A percentile compares a stretch with the other conserved stretches of the same genome.
phyloP scores from a whole-genome alignment of 2,329 filamentous ascomycete genomes.

The Aspergillus aculeatus region DNA sequence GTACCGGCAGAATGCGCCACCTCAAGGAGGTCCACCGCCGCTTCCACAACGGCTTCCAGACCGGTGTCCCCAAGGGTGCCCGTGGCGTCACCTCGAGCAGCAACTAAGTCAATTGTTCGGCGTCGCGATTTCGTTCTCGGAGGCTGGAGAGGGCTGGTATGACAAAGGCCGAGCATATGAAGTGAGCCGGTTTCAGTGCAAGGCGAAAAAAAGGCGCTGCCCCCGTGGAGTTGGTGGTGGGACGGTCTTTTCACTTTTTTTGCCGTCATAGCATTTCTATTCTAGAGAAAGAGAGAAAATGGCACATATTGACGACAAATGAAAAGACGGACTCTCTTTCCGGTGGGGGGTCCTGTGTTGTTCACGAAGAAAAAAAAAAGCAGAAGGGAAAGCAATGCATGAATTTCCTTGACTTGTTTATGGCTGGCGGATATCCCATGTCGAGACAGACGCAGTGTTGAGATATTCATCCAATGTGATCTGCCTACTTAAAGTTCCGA shows the following conservation, averaged over 20 bases:
- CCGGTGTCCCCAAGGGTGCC: slow-evolving; percentile 79
- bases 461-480: slow-evolving; percentile 30
- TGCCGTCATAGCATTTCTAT: slow-evolving; percentile 31
- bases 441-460: slow-evolving; percentile 38
- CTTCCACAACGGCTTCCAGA: slow-evolving; percentile 98
- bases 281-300: slow-evolving; percentile 25
- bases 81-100: slow-evolving; percentile 58
- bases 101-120: slow-evolving; percentile 39
- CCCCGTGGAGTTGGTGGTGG: slow-evolving; percentile 39
- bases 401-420: slow-evolving; percentile 40
- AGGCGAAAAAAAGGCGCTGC: slow-evolving; percentile 31
- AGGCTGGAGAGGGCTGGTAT: slow-evolving; percentile 42
- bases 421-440: slow-evolving; percentile 41
- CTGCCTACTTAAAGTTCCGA: slow-evolving; percentile 31
- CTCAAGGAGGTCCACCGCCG: slow-evolving; percentile 87
- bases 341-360: slow-evolving; percentile 28
- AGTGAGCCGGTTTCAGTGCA: slow-evolving; percentile 37
- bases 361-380: slow-evolving; percentile 32
- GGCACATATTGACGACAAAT: slow-evolving; percentile 23
- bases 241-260: slow-evolving; percentile 32
- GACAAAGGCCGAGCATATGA: slow-evolving; percentile 37
- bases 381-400: slow-evolving; percentile 36
- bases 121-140: slow-evolving; percentile 39
- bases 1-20: slow-evolving; percentile 93
- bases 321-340: slow-evolving; percentile 29